phyloP scores from a whole-genome alignment of 2,329 filamentous ascomycete species.

The Alternaria gansuensis region DNA sequence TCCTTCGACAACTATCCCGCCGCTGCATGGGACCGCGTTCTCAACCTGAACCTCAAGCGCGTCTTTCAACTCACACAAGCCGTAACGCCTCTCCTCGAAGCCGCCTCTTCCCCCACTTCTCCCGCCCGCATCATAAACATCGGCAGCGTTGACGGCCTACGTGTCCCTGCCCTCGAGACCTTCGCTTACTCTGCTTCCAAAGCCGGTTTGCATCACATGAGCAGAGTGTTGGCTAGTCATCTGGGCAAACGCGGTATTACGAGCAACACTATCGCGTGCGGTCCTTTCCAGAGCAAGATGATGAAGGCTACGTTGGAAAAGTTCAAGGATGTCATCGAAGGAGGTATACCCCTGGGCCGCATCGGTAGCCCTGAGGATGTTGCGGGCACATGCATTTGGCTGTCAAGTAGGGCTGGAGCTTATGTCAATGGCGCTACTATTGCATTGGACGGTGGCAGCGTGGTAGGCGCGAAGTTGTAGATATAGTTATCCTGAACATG shows the following conservation, averaged over 20 bases:
- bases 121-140: conserved; percentile 71
- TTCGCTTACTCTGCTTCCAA: conserved; percentile 69
- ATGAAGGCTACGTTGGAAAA: conserved; percentile 74
- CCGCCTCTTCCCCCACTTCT: conserved; percentile 54
- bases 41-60: conserved; percentile 69
- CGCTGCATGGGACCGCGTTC: conserved; percentile 63
- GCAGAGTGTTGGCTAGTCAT: conserved; percentile 69
- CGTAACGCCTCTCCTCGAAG: conserved; percentile 69
- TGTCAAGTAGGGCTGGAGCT: conserved; percentile 70
- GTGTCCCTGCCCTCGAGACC: conserved; percentile 67
- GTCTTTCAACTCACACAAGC: conserved; percentile 72
- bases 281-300: conserved; percentile 75
- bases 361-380: conserved; percentile 75
- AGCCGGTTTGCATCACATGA: conserved; percentile 71
- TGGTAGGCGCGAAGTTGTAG: conserved; percentile 52
- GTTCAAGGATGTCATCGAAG: conserved; percentile 64
- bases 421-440: conserved; percentile 57
- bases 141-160: conserved; percentile 69
- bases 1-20: conserved; percentile 66
- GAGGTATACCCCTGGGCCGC: conserved; percentile 70
- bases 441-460: conserved; percentile 53
- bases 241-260: conserved; percentile 69
- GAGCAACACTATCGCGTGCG: conserved; percentile 74
- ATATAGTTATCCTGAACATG: too few relatives aligned
- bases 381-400: conserved; percentile 74